These are phyloP conservation scores for Alternaria angustiovoidea DNA, from an alignment of 2,329 filamentous ascomycete species.

Conservation along the genomic window DNA sequence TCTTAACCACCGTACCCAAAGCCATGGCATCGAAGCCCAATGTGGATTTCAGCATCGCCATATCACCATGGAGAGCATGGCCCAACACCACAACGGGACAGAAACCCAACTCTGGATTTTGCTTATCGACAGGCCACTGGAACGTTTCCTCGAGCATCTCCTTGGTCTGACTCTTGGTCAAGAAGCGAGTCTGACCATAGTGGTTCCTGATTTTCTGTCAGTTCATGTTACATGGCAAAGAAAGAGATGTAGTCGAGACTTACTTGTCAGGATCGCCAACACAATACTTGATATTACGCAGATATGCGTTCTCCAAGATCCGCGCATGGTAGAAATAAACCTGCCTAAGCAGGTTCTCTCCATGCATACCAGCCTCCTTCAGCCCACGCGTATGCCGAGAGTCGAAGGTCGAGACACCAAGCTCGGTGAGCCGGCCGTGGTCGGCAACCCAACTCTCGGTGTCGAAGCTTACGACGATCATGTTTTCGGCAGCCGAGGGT, in stretches of 20 bases:
- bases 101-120: not conserved
- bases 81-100: slow-evolving; percentile 20
- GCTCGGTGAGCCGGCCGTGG: slow-evolving; percentile 18
- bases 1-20: slow-evolving; percentile 14
- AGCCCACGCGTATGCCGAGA: slow-evolving; percentile 12
- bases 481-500: slow-evolving; percentile 7
- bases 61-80: slow-evolving; percentile 15
- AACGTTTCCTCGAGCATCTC: slow-evolving; percentile 12
- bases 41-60: slow-evolving; percentile 8
- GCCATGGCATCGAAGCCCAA: slow-evolving; percentile 6
- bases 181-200: slow-evolving; percentile 23
- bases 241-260: not conserved
- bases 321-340: slow-evolving; percentile 28
- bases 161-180: slow-evolving; percentile 1
- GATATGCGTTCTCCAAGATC: slow-evolving; percentile 13
- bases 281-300: slow-evolving; percentile 18
- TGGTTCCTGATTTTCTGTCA: slow-evolving; percentile 10
- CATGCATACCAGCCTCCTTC: slow-evolving; percentile 8
- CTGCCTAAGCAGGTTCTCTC: slow-evolving; percentile 22
- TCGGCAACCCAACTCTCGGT: slow-evolving; percentile 19
- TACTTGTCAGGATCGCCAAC: slow-evolving; percentile 13
- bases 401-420: slow-evolving; percentile 24
- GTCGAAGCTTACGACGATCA: slow-evolving; percentile 20
- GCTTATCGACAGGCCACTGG: slow-evolving; percentile 9
- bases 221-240: not conserved